These are phyloP conservation scores for Carex myosuroides DNA, from an alignment of 176 grass and related monocot genomes.

Conservation along the genomic window DNA sequence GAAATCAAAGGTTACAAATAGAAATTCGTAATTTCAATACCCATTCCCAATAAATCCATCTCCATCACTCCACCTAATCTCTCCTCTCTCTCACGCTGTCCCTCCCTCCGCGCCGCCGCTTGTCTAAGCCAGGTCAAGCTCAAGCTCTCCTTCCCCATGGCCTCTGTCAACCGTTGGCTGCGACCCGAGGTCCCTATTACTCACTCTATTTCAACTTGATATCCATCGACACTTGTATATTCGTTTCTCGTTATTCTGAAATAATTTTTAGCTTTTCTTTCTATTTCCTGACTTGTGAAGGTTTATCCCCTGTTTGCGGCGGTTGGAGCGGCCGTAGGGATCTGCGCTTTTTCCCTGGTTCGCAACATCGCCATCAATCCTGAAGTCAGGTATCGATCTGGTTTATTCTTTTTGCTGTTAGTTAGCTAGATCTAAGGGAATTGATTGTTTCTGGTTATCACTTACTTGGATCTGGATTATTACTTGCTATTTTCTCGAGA, in stretches of 20 bases:
- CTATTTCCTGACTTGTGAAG: constrained; percentile 16
- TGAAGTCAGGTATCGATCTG: constrained; percentile 57
- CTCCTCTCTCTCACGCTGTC: constrained; percentile 1
- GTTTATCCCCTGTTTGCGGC: constrained; percentile 93
- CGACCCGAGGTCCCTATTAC: constrained; percentile 53
- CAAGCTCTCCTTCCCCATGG: constrained; percentile 31
- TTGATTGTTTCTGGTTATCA: background rate
- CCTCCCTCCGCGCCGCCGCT: constrained; percentile 22
- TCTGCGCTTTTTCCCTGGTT: constrained; percentile 53
- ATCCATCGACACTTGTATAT: no score
- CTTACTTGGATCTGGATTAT: background rate
- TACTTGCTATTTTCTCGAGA: background rate
- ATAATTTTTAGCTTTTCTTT: background rate
- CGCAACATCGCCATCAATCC: constrained; percentile 77
- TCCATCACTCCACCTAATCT: background rate
- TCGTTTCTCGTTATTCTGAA: no score
- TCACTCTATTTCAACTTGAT: background rate
- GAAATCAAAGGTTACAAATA: no score
- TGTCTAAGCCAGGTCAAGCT: background rate
- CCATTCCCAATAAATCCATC: constrained; percentile 18
- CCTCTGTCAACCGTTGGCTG: constrained; percentile 56
- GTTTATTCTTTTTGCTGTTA: no score
- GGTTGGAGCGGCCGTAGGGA: constrained; percentile 51
- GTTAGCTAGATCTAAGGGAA: background rate
- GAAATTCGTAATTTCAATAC: background rate